Base-by-base conservation (phyloP, 768 basidiomycete species). In the Boletus subcaerulescens region DNA sequence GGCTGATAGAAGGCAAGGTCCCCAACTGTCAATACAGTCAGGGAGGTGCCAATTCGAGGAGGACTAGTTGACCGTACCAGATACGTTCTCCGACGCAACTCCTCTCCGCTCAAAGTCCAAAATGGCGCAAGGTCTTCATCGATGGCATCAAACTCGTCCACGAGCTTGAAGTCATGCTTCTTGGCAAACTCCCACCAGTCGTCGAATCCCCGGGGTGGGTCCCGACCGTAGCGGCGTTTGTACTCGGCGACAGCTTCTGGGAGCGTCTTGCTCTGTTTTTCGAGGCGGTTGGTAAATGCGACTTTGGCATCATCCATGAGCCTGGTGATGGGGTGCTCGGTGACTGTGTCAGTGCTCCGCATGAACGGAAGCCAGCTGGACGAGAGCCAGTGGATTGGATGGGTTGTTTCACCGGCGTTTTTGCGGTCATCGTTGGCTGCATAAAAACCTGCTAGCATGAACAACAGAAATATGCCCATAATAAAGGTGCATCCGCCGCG, bases 181-280 rank as follows among this genome's bases (percentile, higher is more conserved):
- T 80, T 74, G 14, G 87, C 89, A 70, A 93, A 98, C 43, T 71
- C 66, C 82, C 85, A 96, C 96, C 96, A 98, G 29, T 80, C 73
- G 65, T 93, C 95, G 59, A 98, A 99, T 1, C 94, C 96, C 42
- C 80, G 82, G 0, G 97, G 96, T 5, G 97, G 97, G 35, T 83
- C 73, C 39, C 89, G 81, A 11, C 76, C 76, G 70, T 96, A 94
- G 54, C 94, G 78, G 52, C 79, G 74, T 59, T 75, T 82, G 72
- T 99, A 99, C 69, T 96, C 93, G 12, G 71, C 70, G 0, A 92
- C 91, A 1, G 96, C 96, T 29, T 83, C 82, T 40, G 75, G 74
- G 35, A 98, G 77, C 1, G 91, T 88, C 63, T 80, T 83, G 70
- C 91, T 93, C 74, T 98, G 97, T 47, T 77, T 75, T 2, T 74